Evolutionary conservation across 2,329 filamentous ascomycete genomes (phyloP), one percentile per base, ranked within the genome.

Genomic region (Claviceps maximensis): DNA sequence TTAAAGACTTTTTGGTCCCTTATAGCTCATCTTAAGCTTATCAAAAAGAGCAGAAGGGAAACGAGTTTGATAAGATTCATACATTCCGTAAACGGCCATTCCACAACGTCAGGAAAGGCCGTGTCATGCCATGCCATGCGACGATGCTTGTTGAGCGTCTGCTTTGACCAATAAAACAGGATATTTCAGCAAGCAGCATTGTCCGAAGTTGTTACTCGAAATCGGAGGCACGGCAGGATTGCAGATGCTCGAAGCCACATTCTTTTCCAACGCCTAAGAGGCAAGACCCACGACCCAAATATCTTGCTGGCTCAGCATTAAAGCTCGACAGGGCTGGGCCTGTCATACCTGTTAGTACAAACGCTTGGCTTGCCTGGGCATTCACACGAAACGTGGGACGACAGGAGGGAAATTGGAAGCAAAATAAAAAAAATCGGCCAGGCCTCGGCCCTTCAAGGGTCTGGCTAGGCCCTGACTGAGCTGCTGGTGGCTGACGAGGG

Each of bases 161-260:
- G 47, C 47, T n/a, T 27, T 29, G 17, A 41, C 31, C 29, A 42
- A 47, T 23, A 47, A 29, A 38, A 21, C n/a, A 29, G 25, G 19
- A 19, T 36, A 19, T 9, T 19, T 13, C 33, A 27, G 5, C 23
- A 47, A 21, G n/a, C 6, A 33, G 10, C 23, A 29, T 47, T 3
- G 36, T 31, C 29, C 45, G 21, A 36, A 4, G n/a, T 21, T 15
- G 50, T 47, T 40, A 47, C 33, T 47, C 23, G n/a, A 29, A 27
- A 17, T 29, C 27, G 17, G 36, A 21, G 45, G 27, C 33, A 45
- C 31, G 46, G 12, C 46, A 12, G 25, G 49, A 51, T 17, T 23
- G 19, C 46, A 49, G 38, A 41, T 54, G 21, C 49, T 51, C 44
- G n/a, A 46, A 46, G 49, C 31, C 40, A 54, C 21, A 33, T 15